These are phyloP conservation scores for Nakazawaea laoshanensis DNA, from an alignment of 805 yeast species.

Conservation along the genomic window DNA sequence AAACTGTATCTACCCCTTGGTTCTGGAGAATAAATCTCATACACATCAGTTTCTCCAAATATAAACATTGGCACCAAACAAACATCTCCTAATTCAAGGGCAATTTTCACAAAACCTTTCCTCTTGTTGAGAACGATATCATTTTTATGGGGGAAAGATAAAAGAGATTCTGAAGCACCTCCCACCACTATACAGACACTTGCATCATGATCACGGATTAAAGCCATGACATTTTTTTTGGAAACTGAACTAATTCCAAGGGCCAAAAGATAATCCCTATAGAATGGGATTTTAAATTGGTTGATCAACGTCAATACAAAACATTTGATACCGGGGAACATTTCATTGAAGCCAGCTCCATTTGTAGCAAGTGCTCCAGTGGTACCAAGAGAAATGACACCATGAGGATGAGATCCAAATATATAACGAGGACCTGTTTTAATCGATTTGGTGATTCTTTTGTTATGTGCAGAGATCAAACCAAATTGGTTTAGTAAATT, in stretches of 20 bases:
- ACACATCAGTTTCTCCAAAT: conserved; percentile 77
- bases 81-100: conserved; percentile 71
- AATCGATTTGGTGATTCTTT: conserved; percentile 16
- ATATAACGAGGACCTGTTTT: conserved; percentile 68
- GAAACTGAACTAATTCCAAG: conserved; percentile 84
- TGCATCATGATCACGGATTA: conserved; percentile 50
- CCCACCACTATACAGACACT: conserved; percentile 90
- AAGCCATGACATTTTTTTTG: conserved; percentile 56
- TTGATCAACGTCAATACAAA: conserved; percentile 74
- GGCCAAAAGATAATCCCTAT: conserved; percentile 75
- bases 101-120: conserved; percentile 84
- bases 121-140: conserved; percentile 70
- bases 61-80: conserved; percentile 81
- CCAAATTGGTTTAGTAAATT: conserved; percentile 1
- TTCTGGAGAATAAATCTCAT: conserved; percentile 31
- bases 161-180: conserved; percentile 86
- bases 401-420: conserved; percentile 95
- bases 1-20: conserved; percentile 23
- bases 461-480: conserved; percentile 3
- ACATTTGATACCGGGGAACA: conserved; percentile 79
- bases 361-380: conserved; percentile 81
- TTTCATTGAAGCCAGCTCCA: conserved; percentile 56
- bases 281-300: conserved; percentile 78
- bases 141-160: conserved; percentile 53
- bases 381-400: conserved; percentile 87